A percentile compares a stretch with the other conserved stretches of the same genome.
Evolutionary conservation across 495 filamentous ascomycete genomes (phyloP).

Genomic region (Annulohypoxylon stygium): DNA sequence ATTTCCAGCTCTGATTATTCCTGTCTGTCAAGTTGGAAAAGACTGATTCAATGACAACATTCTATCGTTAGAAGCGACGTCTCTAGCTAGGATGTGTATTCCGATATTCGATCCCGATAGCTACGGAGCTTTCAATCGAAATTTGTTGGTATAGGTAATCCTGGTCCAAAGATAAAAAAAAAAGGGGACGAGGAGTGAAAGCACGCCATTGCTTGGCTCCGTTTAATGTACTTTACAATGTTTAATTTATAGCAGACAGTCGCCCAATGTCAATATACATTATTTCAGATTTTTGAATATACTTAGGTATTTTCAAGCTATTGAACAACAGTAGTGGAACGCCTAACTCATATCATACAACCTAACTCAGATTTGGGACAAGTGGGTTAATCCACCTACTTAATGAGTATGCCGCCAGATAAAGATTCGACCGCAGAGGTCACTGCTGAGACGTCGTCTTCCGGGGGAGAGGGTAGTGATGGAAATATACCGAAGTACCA

Average conservation of each 20-base stretch:
- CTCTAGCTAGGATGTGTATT: neutral
- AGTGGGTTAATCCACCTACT: neutral
- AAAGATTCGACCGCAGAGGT: neutral
- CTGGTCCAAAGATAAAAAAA: neutral
- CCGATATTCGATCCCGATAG: neutral
- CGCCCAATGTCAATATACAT: neutral
- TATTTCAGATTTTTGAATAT: too few relatives aligned
- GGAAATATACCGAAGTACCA: neutral
- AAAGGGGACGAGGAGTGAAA: neutral
- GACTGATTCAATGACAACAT: neutral
- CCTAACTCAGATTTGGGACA: neutral
- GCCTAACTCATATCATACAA: neutral
- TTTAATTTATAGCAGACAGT: slow-evolving; percentile 1
- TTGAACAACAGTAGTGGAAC: too few relatives aligned
- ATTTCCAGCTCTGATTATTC: neutral
- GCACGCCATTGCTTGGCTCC: neutral
- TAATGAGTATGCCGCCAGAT: neutral
- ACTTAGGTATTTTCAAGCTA: too few relatives aligned
- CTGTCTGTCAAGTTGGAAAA: neutral
- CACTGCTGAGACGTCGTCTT: neutral
- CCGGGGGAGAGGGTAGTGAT: neutral
- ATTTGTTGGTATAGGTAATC: neutral
- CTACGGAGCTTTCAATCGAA: neutral
- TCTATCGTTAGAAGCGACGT: neutral
- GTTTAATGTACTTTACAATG: neutral